phyloP scores from a whole-genome alignment of 805 yeast species.

The Myxozyma geophila region DNA sequence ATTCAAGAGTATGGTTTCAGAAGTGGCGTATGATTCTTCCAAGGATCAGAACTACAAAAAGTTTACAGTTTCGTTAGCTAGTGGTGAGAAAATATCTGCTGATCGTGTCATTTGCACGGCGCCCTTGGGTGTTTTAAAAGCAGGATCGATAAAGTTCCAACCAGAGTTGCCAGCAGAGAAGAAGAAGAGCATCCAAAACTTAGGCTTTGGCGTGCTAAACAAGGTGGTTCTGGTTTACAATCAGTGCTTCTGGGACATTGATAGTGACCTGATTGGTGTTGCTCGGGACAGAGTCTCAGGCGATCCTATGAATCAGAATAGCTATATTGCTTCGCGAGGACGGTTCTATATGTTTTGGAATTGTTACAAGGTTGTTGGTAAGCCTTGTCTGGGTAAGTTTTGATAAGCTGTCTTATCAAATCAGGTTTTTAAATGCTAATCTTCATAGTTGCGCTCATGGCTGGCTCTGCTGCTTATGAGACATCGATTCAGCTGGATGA shows the following conservation, averaged over 20 bases:
- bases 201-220: slow-evolving; percentile 50
- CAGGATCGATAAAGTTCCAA: slow-evolving; percentile 46
- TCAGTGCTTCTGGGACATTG: slow-evolving; percentile 48
- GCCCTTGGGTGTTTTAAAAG: slow-evolving; percentile 51
- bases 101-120: slow-evolving; percentile 49
- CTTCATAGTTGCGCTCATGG: slow-evolving; percentile 44
- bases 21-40: slow-evolving; percentile 46
- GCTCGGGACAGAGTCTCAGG: slow-evolving; percentile 40
- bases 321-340: slow-evolving; percentile 44
- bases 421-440: neutral
- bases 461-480: slow-evolving; percentile 48
- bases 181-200: slow-evolving; percentile 46
- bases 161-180: slow-evolving; percentile 52
- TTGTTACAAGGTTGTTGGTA: slow-evolving; percentile 45
- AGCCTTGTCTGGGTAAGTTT: slow-evolving; percentile 44
- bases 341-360: slow-evolving; percentile 49
- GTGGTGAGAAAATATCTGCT: slow-evolving; percentile 49
- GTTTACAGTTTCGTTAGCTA: slow-evolving; percentile 42
- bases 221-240: slow-evolving; percentile 48
- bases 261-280: slow-evolving; percentile 43
- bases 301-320: slow-evolving; percentile 31
- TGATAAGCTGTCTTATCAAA: neutral
- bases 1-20: slow-evolving; percentile 47
- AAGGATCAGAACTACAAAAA: slow-evolving; percentile 29
- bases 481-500: slow-evolving; percentile 44